phyloP scores from a whole-genome alignment of 179 eudicot genomes.

The Silene noctiflora region DNA sequence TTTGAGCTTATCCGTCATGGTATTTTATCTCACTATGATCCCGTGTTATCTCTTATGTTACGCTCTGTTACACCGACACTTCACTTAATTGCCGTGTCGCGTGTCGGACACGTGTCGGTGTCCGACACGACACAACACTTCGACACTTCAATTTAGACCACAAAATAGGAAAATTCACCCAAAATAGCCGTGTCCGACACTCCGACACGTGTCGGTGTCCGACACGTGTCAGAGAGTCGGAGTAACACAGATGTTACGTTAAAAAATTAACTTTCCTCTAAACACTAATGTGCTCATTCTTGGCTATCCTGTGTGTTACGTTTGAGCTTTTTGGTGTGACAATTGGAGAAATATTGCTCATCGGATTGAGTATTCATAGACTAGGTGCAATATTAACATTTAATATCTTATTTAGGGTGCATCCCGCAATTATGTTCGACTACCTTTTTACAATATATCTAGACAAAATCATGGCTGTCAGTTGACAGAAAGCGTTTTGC shows the following conservation, averaged over 20 bases:
- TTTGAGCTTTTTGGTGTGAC: too few species aligned
- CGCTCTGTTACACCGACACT: too few species aligned
- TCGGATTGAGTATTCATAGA: neutral
- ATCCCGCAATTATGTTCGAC: neutral
- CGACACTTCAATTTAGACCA: too few species aligned
- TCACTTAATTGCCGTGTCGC: too few species aligned
- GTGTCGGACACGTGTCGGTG: too few species aligned
- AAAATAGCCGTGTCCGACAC: too few species aligned
- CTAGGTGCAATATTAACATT: neutral
- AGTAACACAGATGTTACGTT: neutral
- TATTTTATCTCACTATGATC: conserved; percentile 23
- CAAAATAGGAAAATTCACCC: too few species aligned
- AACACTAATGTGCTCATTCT: neutral
- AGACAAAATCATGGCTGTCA: neutral
- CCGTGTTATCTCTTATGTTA: neutral
- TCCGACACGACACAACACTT: too few species aligned
- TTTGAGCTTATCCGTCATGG: conserved; percentile 97
- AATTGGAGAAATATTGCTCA: too few species aligned
- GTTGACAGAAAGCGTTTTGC: too few species aligned
- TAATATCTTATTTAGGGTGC: neutral
- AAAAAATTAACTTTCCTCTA: neutral
- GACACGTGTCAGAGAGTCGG: too few species aligned
- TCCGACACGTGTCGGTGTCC: too few species aligned
- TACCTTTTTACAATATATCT: neutral
- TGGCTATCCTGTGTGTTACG: neutral